Evolutionary conservation across 768 basidiomycete genomes (phyloP).

Genomic region (Mycena rebaudengoi): DNA sequence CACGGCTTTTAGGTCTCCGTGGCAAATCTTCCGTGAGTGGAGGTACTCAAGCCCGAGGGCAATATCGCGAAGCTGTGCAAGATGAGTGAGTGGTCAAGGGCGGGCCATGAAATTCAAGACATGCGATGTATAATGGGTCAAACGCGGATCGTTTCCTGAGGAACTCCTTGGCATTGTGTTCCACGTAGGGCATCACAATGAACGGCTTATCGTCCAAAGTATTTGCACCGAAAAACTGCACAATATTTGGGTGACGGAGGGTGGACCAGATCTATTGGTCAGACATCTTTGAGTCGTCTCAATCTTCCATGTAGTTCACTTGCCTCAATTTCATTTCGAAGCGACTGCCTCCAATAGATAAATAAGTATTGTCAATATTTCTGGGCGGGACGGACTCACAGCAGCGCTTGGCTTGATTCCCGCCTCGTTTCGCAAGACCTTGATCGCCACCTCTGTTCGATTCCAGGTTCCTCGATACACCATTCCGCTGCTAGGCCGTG

Average conservation of each 20-base stretch:
- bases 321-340: slow-evolving; percentile 19
- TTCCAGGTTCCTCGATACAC: slow-evolving; percentile 30
- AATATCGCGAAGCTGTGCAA: slow-evolving; percentile 5
- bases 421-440: slow-evolving; percentile 18
- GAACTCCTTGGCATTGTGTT: slow-evolving; percentile 12
- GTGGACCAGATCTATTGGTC: slow-evolving; percentile 19
- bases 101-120: background rate
- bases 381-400: background rate
- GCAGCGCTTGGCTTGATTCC: slow-evolving; percentile 17
- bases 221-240: slow-evolving; percentile 26
- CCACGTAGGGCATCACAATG: slow-evolving; percentile 13
- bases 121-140: slow-evolving; percentile 8
- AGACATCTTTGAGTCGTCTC: background rate
- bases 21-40: background rate
- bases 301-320: background rate
- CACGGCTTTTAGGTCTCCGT: slow-evolving; percentile 13
- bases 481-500: slow-evolving; percentile 6
- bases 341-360: background rate
- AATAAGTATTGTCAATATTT: background rate
- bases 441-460: slow-evolving; percentile 21
- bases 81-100: background rate
- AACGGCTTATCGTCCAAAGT: slow-evolving; percentile 19
- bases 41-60: slow-evolving; percentile 2
- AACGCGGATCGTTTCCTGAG: background rate
- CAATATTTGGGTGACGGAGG: slow-evolving; percentile 24